Base-by-base conservation (phyloP, 2,329 filamentous ascomycete genomes). In the Pseudogymnoascus sp. region DNA sequence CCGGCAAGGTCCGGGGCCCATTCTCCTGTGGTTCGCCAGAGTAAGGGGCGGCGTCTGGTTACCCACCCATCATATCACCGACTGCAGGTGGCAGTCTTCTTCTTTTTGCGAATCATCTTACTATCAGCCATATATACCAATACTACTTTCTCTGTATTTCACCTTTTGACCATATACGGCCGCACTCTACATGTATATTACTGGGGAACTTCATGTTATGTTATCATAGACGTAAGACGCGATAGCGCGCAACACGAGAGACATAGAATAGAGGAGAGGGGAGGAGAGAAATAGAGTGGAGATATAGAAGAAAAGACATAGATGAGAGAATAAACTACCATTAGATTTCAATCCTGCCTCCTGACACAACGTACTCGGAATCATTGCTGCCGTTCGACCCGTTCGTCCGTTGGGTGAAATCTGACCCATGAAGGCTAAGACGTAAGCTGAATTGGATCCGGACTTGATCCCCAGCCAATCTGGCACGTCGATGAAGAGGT, bases 81-180 rank as follows among this genome's bases (percentile, higher is more conserved):
- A 55, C 49, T 55, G 28, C 28, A 35, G 28, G 28, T 33, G 49
- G 49, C 16, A 55, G 49, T 55, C 49, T 33, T 55, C 28, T 55
- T 38, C 37, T 55, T 55, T 49, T 49, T 35, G 28, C 49, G 16
- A 55, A 55, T 55, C 49, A 55, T 55, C 45, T 33, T 55, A 18
- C 45, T 33, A 55, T 55, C 45, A 55, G 28, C 49, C 49, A 55
- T 55, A 55, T 55, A 55, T 55, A 55, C 49, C 49, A 55, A 55
- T 21, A 33, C 16, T 55, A 55, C 49, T 55, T 41, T 55, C 28
- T 55, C 49, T 55, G 49, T 55, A 55, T 21, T 21, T 55, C 33
- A 33, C 28, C 21, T 55, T 52, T 55, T 35, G 49, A 55, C 16
- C 49, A 33, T 35, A 55, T 55, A 33, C n/a, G 49, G n/a, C n/a